Conservation (phyloP, 2,329 filamentous ascomycete genomes). For the Aureobasidium vineae region DNA sequence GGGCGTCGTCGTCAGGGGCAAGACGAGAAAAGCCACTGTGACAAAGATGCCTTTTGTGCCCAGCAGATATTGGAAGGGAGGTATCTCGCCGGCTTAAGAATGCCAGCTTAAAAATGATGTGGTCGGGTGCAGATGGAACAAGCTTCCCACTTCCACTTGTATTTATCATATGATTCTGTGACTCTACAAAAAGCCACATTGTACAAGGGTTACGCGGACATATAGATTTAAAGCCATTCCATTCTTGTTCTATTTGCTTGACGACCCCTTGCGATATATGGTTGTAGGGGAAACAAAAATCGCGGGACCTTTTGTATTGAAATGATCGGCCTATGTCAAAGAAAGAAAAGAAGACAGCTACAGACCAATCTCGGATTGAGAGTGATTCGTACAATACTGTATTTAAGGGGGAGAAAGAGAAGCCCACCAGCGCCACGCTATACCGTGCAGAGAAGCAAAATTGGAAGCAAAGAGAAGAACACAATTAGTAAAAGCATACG, state of each 20-base stretch:
- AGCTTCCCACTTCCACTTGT: neutral
- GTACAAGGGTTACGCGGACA: neutral
- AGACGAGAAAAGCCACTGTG: constrained; percentile 70
- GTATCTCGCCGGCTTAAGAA: constrained; percentile 28
- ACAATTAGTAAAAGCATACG: neutral
- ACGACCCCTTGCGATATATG: neutral
- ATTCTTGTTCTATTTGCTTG: neutral
- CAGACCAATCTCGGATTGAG: neutral
- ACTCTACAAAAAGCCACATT: neutral
- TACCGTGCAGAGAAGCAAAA: neutral
- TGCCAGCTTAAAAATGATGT: neutral
- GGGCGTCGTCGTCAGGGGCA: constrained; percentile 73
- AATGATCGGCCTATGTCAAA: neutral
- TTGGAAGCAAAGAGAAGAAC: neutral
- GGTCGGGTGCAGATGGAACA: neutral
- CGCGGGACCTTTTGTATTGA: neutral
- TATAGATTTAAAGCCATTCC: neutral
- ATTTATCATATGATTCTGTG: neutral
- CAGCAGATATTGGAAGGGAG: constrained; percentile 67
- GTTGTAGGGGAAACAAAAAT: neutral
- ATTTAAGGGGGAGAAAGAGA: neutral
- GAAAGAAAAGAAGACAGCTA: neutral
- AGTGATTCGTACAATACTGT: neutral
- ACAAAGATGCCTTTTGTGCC: constrained; percentile 87
- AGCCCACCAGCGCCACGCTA: constrained; percentile 25